A percentile compares a stretch with the other conserved stretches of the same genome.
Conservation (phyloP, 805 yeast species). For the Yarrowia sp. region DNA sequence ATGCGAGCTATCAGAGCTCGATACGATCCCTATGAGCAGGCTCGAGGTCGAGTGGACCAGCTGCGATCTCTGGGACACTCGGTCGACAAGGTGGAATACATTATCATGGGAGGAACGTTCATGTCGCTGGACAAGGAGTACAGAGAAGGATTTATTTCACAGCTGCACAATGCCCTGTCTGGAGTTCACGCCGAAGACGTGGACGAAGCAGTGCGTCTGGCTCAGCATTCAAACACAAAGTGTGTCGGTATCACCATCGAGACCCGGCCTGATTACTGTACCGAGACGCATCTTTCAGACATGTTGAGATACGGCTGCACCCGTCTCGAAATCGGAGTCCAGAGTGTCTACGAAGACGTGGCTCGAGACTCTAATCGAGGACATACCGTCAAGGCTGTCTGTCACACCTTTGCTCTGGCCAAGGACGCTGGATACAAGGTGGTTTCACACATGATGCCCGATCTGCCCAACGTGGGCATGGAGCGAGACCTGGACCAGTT, state of each 20-base stretch:
- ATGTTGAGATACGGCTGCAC: slow-evolving; percentile 98
- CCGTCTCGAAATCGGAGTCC: slow-evolving; percentile 95
- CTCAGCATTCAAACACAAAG: slow-evolving; percentile 93
- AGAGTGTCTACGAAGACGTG: slow-evolving; percentile 95
- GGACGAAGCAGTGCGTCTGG: slow-evolving; percentile 87
- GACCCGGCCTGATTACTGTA: slow-evolving; percentile 98
- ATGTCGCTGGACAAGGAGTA: slow-evolving; percentile 93
- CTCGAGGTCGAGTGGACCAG: slow-evolving; percentile 96
- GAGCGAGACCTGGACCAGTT: slow-evolving; percentile 97
- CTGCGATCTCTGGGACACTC: slow-evolving; percentile 93
- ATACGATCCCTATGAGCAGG: slow-evolving; percentile 98
- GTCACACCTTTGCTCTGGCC: slow-evolving; percentile 94
- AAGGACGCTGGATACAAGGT: slow-evolving; percentile 98
- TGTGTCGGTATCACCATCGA: slow-evolving; percentile 99
- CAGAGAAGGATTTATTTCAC: slow-evolving; percentile 86
- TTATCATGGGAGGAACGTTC: slow-evolving; percentile 98
- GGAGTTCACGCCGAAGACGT: slow-evolving; percentile 87
- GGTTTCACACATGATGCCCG: slow-evolving; percentile 99
- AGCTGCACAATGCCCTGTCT: slow-evolving; percentile 91
- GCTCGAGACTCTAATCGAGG: slow-evolving; percentile 98
- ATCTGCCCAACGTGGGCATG: slow-evolving; percentile 97
- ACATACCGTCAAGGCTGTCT: slow-evolving; percentile 94
- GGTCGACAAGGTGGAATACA: slow-evolving; percentile 96
- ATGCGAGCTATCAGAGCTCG: slow-evolving; percentile 99
- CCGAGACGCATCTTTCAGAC: slow-evolving; percentile 92